Conservation (phyloP, 306 rosid genomes). For the Gillenia trifoliata region DNA sequence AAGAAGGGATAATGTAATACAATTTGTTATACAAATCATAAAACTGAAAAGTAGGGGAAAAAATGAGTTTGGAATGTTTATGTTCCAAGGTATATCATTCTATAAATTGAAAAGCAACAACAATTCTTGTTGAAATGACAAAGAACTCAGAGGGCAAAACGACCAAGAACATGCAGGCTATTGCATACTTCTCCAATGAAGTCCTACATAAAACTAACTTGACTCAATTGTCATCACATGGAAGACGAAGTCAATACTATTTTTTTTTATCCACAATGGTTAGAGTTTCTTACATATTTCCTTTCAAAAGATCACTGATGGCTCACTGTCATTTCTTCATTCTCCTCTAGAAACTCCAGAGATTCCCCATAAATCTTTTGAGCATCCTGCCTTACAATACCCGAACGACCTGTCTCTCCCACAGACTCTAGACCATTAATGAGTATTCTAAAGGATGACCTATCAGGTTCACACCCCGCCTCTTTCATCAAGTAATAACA, state of each 20-base stretch:
- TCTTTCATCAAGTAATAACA: conserved; percentile 40
- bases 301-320: background rate
- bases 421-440: conserved; percentile 35
- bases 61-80: background rate
- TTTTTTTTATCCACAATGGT: background rate
- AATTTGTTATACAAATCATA: background rate
- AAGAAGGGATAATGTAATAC: background rate
- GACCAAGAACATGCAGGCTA: background rate
- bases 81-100: background rate
- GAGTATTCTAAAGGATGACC: conserved; percentile 31
- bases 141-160: background rate
- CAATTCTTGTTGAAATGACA: background rate
- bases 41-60: background rate
- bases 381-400: conserved; percentile 37
- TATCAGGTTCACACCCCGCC: conserved; percentile 44
- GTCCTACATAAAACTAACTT: background rate
- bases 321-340: conserved; percentile 26
- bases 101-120: no score
- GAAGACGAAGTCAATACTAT: background rate
- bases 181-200: background rate
- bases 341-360: conserved; percentile 37
- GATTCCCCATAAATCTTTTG: conserved; percentile 33
- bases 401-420: conserved; percentile 24
- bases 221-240: background rate
- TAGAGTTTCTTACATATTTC: background rate